These are phyloP conservation scores for Penicillium argentinense DNA, from an alignment of 495 filamentous ascomycete genomes.

Conservation along the genomic window DNA sequence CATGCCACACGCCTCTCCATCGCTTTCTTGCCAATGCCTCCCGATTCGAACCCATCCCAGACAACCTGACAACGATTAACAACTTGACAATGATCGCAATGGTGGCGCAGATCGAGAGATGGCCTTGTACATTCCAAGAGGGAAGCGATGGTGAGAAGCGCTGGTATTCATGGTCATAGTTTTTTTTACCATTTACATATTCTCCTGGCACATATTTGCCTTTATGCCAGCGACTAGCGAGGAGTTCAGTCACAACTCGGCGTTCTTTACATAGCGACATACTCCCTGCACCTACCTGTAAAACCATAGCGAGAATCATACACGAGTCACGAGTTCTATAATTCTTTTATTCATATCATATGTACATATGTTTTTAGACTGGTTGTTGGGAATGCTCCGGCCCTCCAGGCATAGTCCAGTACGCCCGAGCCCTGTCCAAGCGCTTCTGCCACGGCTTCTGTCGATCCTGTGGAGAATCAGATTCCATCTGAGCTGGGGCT, in stretches of 20 bases:
- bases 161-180: not conserved
- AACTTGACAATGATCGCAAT: too few species aligned
- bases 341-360: not conserved
- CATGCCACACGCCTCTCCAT: not conserved
- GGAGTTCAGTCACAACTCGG: constrained; percentile 21
- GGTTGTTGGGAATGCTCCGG: not conserved
- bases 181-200: not conserved
- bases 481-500: not conserved
- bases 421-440: constrained; percentile 25
- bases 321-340: constrained; percentile 12
- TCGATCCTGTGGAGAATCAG: not conserved
- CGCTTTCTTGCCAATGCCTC: not conserved
- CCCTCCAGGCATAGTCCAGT: too few species aligned
- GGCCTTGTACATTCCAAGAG: too few species aligned
- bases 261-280: too few species aligned
- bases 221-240: constrained; percentile 26
- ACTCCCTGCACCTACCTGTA: too few species aligned
- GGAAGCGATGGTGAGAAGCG: too few species aligned
- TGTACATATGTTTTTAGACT: not conserved
- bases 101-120: too few species aligned
- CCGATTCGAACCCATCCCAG: not conserved
- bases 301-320: constrained; percentile 13
- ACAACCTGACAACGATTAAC: too few species aligned
- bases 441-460: constrained; percentile 27
- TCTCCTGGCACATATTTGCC: constrained; percentile 1